Percentiles rank a stretch among this genome's conserved stretches.
phyloP scores from a whole-genome alignment of 768 basidiomycete species.

The Daedaleopsis nitida region DNA sequence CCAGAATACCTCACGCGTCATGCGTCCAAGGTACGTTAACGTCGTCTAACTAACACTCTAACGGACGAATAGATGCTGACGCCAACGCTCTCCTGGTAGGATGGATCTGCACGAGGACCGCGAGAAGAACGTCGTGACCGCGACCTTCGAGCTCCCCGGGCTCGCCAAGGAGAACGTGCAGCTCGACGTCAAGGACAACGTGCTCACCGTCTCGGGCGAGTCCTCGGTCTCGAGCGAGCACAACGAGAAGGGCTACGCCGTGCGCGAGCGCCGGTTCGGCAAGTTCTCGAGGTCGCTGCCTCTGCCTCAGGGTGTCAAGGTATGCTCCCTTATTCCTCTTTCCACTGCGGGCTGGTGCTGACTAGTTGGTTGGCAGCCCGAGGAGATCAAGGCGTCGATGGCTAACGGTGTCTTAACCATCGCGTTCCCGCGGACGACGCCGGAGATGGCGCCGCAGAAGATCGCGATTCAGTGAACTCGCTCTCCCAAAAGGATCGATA shows the following conservation, averaged over 20 bases:
- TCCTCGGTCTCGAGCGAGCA: conserved; percentile 34
- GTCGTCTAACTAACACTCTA: too few species aligned
- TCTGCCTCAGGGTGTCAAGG: conserved; percentile 31
- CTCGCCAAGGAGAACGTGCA: conserved; percentile 49
- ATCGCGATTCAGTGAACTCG: conserved; percentile 23
- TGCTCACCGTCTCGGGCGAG: conserved; percentile 54
- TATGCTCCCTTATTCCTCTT: neutral
- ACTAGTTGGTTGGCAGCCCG: conserved; percentile 17
- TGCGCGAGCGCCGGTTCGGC: conserved; percentile 33
- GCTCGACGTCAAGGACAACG: conserved; percentile 51
- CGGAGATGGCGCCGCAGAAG: conserved; percentile 9
- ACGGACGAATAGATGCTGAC: neutral
- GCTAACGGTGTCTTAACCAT: conserved; percentile 31
- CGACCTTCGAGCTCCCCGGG: conserved; percentile 58
- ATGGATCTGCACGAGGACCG: conserved; percentile 56
- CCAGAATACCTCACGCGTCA: conserved; percentile 23
- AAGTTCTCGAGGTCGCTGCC: conserved; percentile 28
- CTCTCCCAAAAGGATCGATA: too few species aligned
- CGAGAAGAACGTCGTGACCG: conserved; percentile 49
- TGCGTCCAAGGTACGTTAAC: conserved; percentile 20
- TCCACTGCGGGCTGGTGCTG: neutral
- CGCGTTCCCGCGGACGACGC: conserved; percentile 29
- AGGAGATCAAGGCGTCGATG: conserved; percentile 32
- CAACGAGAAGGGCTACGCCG: conserved; percentile 35
- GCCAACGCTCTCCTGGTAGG: conserved; percentile 29